Conservation (phyloP, 2,329 filamentous ascomycete genomes). For the Xylaria hypoxylon region DNA sequence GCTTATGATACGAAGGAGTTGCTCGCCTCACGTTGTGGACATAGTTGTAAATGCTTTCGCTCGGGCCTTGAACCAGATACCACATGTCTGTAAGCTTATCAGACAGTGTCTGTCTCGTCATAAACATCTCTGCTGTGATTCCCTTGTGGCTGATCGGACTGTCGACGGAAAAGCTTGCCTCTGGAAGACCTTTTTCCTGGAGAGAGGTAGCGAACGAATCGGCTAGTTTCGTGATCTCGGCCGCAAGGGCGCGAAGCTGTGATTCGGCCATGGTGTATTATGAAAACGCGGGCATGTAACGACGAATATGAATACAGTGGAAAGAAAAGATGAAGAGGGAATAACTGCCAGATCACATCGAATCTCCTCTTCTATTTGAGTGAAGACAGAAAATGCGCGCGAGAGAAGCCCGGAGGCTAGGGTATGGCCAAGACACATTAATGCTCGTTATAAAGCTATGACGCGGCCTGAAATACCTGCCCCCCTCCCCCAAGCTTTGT, state of each 20-base stretch:
- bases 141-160: constrained; percentile 57
- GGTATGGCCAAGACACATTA: neutral
- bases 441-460: neutral
- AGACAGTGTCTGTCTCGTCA: constrained; percentile 57
- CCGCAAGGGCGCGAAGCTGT: constrained; percentile 57
- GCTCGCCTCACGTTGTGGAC: constrained; percentile 53
- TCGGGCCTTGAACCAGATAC: constrained; percentile 60
- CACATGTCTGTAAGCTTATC: constrained; percentile 61
- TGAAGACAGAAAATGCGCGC: neutral
- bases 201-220: constrained; percentile 56
- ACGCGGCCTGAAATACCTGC: neutral
- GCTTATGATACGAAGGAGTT: neutral
- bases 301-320: neutral
- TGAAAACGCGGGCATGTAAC: neutral
- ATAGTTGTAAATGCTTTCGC: constrained; percentile 62
- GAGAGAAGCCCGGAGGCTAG: neutral
- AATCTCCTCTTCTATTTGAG: constrained; percentile 13
- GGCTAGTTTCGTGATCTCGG: constrained; percentile 59
- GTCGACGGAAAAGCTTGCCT: constrained; percentile 58
- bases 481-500: neutral
- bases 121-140: constrained; percentile 58
- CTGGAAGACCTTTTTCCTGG: constrained; percentile 56
- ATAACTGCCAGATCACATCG: too few species aligned
- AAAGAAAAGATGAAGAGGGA: neutral
- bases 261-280: constrained; percentile 47